Percentiles rank a stretch among this genome's conserved stretches.
Evolutionary conservation across 352 stramenopile genomes (phyloP).

Genomic region (Blastocystis sp.): DNA sequence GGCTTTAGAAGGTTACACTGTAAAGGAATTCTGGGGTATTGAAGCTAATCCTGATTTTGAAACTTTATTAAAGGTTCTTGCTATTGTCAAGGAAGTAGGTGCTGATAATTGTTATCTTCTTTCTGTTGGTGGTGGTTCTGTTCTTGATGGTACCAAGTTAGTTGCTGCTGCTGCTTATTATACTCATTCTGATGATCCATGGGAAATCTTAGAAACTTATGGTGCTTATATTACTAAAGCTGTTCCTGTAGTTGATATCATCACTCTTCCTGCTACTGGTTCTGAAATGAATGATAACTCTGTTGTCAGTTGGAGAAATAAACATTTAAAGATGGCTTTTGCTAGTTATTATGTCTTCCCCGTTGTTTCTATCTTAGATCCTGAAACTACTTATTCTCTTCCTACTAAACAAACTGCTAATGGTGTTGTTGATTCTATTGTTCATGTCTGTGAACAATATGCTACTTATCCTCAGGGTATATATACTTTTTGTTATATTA

Average conservation of each 20-base stretch:
- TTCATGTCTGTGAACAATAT: slow-evolving; percentile 37
- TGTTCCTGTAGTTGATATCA: slow-evolving; percentile 25
- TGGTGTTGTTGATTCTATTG: slow-evolving; percentile 27
- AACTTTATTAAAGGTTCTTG: slow-evolving; percentile 26
- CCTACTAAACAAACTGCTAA: slow-evolving; percentile 25
- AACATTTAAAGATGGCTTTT: slow-evolving; percentile 31
- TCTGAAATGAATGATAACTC: slow-evolving; percentile 33
- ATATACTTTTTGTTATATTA: too few relatives aligned
- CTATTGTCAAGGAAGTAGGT: slow-evolving; percentile 20
- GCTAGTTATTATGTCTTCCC: slow-evolving; percentile 4
- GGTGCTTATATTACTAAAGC: neutral
- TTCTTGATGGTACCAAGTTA: slow-evolving; percentile 31
- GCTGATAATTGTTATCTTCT: slow-evolving; percentile 29
- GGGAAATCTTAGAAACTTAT: slow-evolving; percentile 10
- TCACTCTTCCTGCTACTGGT: slow-evolving; percentile 28
- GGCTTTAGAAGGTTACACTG: slow-evolving; percentile 13
- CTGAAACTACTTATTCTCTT: slow-evolving; percentile 30
- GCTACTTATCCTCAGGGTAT: too few relatives aligned
- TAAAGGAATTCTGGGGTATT: slow-evolving; percentile 30
- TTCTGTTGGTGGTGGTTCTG: slow-evolving; percentile 33
- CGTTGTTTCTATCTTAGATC: slow-evolving; percentile 25
- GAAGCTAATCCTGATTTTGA: slow-evolving; percentile 36
- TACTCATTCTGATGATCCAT: slow-evolving; percentile 25
- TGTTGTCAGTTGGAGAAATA: slow-evolving; percentile 34
- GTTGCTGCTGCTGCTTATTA: slow-evolving; percentile 31